phyloP scores from a whole-genome alignment of 139 green algal species.

The Gonium pectorale region DNA sequence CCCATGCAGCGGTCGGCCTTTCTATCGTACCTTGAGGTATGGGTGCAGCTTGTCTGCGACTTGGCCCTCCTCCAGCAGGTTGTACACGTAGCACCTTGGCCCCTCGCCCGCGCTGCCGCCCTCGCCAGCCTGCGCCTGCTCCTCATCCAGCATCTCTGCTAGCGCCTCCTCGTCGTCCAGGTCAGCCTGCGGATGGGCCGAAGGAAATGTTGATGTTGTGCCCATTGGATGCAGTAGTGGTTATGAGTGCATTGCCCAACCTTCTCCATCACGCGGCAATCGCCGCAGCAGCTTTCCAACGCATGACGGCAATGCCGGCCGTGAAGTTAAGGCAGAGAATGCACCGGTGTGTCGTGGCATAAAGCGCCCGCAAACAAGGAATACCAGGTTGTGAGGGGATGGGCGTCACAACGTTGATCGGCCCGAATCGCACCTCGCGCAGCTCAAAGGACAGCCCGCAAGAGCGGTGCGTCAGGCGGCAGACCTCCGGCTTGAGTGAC shows the following conservation, averaged over 20 bases:
- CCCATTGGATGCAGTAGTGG: too few relatives aligned
- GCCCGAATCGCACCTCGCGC: neutral
- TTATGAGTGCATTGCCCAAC: neutral
- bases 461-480: neutral
- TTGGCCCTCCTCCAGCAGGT: neutral
- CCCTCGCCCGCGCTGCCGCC: neutral
- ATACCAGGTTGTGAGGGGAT: neutral
- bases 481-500: neutral
- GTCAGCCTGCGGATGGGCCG: neutral
- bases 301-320: neutral
- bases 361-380: too few relatives aligned
- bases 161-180: conserved; percentile 1
- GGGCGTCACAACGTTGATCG: neutral
- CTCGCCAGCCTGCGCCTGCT: neutral
- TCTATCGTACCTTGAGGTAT: conserved; percentile 28
- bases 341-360: too few relatives aligned
- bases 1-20: too few relatives aligned
- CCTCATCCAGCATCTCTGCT: neutral
- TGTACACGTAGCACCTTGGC: neutral
- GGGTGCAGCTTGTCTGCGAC: neutral
- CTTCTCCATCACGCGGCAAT: neutral
- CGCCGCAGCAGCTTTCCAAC: neutral
- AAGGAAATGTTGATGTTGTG: too few relatives aligned
- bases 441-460: conserved; percentile 16
- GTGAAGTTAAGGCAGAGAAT: too few relatives aligned